A percentile compares a stretch with the other conserved stretches of the same genome.
These are phyloP conservation scores for Echeveria elegans DNA, from an alignment of 164 flowering plant species.

Conservation along the genomic window DNA sequence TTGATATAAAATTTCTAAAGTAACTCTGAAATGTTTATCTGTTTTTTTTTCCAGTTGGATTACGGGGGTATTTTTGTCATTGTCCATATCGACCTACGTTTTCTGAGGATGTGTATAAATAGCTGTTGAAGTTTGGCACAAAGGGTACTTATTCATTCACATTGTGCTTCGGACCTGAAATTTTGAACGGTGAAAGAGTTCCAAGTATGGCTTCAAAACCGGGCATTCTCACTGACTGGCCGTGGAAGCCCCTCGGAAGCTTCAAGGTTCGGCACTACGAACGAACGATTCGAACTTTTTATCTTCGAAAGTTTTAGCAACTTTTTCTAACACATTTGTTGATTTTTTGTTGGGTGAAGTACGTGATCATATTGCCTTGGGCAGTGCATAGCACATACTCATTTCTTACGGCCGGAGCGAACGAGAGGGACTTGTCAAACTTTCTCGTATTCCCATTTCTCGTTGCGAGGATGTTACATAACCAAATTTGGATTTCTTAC, in stretches of 20 bases:
- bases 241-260: slow-evolving; percentile 45
- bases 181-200: background rate
- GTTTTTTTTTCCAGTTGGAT: no score
- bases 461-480: slow-evolving; percentile 36
- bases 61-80: no score
- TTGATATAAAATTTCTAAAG: no score
- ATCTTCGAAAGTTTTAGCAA: background rate
- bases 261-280: slow-evolving; percentile 29
- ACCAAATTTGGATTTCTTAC: slow-evolving; percentile 46
- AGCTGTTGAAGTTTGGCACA: background rate
- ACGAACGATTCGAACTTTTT: background rate
- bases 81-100: background rate
- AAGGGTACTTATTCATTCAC: background rate
- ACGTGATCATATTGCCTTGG: slow-evolving; percentile 41
- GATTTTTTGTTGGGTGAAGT: slow-evolving; percentile 18
- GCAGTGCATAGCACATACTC: slow-evolving; percentile 24
- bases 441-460: slow-evolving; percentile 30
- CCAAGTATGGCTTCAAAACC: background rate
- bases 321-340: background rate
- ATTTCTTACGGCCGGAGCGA: slow-evolving; percentile 15
- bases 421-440: slow-evolving; percentile 21
- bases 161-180: background rate
- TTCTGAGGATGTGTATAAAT: background rate
- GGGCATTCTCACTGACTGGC: slow-evolving; percentile 43
- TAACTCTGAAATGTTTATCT: no score